Conservation (phyloP, 371 early-diverging fungal genomes). For the Lichtheimia hyalospora region DNA sequence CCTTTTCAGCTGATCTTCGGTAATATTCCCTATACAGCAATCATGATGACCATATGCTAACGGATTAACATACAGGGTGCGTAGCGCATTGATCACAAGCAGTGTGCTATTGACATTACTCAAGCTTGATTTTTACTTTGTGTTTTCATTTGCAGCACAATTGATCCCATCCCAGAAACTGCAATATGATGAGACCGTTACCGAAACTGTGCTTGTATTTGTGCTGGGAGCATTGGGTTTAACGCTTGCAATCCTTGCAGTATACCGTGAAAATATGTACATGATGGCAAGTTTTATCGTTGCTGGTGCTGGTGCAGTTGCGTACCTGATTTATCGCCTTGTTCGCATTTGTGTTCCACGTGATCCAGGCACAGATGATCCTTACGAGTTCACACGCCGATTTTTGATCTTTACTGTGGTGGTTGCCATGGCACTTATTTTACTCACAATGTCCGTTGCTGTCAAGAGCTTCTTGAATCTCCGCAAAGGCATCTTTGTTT, state of each 20-base stretch:
- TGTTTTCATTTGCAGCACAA: conserved; percentile 49
- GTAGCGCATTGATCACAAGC: conserved; percentile 36
- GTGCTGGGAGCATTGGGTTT: conserved; percentile 34
- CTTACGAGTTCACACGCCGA: conserved; percentile 43
- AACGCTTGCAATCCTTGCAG: conserved; percentile 26
- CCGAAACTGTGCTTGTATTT: conserved; percentile 43
- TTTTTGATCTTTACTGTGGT: conserved; percentile 46
- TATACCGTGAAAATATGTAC: conserved; percentile 40
- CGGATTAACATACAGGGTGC: conserved; percentile 18
- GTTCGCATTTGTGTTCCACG: conserved; percentile 24
- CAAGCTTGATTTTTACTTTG: conserved; percentile 49
- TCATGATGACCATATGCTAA: background rate
- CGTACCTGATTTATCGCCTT: conserved; percentile 40
- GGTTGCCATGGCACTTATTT: conserved; percentile 24
- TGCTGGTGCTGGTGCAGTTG: conserved; percentile 17
- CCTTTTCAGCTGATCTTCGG: conserved; percentile 49
- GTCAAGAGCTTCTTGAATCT: conserved; percentile 27
- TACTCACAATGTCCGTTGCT: conserved; percentile 25
- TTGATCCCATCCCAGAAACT: conserved; percentile 43
- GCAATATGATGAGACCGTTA: conserved; percentile 29
- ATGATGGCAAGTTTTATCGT: conserved; percentile 24
- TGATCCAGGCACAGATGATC: conserved; percentile 15
- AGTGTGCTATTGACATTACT: conserved; percentile 38
- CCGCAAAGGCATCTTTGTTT: conserved; percentile 23
- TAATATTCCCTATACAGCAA: conserved; percentile 11